phyloP scores from a whole-genome alignment of 306 rosid genomes.

The Cicer judaicum region DNA sequence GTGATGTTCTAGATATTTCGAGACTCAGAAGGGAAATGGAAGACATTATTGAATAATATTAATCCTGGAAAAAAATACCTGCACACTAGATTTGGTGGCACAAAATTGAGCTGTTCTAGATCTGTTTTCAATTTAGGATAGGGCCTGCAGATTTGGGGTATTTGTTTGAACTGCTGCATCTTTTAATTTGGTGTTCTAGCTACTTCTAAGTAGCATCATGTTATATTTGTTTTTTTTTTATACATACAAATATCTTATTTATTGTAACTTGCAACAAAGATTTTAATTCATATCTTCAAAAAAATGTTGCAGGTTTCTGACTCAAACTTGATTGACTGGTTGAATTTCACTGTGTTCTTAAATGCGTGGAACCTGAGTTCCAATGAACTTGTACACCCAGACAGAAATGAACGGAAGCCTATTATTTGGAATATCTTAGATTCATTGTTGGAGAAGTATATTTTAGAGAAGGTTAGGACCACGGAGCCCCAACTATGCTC shows the following conservation, averaged over 20 bases:
- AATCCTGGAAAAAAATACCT: neutral
- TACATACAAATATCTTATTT: neutral
- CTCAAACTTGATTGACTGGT: conserved; percentile 82
- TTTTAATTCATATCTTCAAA: conserved; percentile 35
- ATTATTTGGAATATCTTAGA: conserved; percentile 66
- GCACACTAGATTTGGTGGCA: conserved; percentile 10
- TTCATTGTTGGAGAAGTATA: conserved; percentile 72
- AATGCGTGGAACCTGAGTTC: conserved; percentile 85
- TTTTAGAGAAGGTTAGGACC: conserved; percentile 56
- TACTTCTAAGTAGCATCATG: neutral
- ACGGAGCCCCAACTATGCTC: conserved; percentile 56
- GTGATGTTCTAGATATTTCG: conserved; percentile 15
- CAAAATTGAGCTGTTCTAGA: conserved; percentile 27
- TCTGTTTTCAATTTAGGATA: conserved; percentile 9
- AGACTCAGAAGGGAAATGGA: conserved; percentile 9
- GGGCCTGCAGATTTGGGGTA: conserved; percentile 9
- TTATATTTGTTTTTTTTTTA: neutral
- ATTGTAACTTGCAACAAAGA: conserved; percentile 25
- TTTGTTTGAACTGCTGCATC: conserved; percentile 11
- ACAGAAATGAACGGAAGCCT: conserved; percentile 52
- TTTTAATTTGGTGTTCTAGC: conserved; percentile 30
- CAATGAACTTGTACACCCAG: conserved; percentile 57
- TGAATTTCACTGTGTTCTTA: conserved; percentile 81
- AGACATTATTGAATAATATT: conserved; percentile 4
- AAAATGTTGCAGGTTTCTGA: conserved; percentile 68